Percentiles rank a stretch among this genome's conserved stretches.
Conservation (phyloP, 257 asterid species). For the Solanum habrochaites region DNA sequence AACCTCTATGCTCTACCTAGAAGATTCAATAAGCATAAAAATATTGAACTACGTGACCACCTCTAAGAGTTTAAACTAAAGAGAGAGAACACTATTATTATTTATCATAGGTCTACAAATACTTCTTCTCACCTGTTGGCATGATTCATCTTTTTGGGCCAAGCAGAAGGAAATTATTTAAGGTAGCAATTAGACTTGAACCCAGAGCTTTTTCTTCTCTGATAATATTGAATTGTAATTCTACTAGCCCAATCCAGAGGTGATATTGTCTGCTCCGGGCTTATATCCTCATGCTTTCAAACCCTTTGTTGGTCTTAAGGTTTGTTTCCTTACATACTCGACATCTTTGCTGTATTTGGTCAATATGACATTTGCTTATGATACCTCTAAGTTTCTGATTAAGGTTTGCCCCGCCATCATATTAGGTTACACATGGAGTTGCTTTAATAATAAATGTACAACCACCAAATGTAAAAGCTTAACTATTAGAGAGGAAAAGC, state of each 20-base stretch:
- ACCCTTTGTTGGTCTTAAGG: neutral
- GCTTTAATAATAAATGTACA: neutral
- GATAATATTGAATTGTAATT: neutral
- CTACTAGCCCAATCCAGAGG: neutral
- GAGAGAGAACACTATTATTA: neutral
- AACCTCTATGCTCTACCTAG: neutral
- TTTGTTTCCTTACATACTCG: neutral
- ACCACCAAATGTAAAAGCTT: neutral
- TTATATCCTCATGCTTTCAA: neutral
- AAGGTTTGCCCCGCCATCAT: neutral
- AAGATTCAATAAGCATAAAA: neutral
- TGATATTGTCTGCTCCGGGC: neutral
- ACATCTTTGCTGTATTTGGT: neutral
- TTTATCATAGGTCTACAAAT: neutral
- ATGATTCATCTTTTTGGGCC: neutral
- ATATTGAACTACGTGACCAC: neutral
- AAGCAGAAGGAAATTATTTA: neutral
- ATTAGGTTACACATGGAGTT: neutral
- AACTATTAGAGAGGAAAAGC: neutral
- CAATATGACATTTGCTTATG: neutral
- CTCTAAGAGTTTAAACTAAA: neutral
- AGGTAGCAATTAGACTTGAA: neutral
- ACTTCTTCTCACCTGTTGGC: neutral
- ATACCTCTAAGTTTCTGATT: neutral
- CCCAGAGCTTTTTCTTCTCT: neutral